phyloP scores from a whole-genome alignment of 2,329 filamentous ascomycete species.

The Stenocarpella maydis region DNA sequence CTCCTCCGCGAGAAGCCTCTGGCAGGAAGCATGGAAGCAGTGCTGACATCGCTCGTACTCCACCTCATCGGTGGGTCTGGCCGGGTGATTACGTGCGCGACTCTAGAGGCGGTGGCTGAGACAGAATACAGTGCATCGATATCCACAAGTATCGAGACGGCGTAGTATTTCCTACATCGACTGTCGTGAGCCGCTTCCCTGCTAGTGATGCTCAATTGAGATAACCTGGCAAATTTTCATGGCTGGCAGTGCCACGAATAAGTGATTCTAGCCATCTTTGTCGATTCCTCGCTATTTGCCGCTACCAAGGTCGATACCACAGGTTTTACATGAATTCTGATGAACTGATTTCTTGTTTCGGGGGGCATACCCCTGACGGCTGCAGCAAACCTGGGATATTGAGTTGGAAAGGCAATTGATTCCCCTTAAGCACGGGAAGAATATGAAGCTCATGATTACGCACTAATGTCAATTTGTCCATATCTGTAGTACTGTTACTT shows the following conservation, averaged over 20 bases:
- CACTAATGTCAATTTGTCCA: too few species aligned
- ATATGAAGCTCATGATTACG: too few species aligned
- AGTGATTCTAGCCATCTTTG: not conserved
- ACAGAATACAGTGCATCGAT: not conserved
- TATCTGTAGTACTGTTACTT: too few species aligned
- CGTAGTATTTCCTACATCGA: not conserved
- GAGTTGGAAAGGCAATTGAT: too few species aligned
- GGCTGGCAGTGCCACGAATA: not conserved
- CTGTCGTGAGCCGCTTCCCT: constrained; percentile 1
- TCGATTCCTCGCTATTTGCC: not conserved
- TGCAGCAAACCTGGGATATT: too few species aligned
- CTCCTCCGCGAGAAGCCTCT: not conserved
- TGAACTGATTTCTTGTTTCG: too few species aligned
- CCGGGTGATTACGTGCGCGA: not conserved
- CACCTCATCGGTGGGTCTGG: not conserved
- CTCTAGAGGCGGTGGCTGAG: not conserved
- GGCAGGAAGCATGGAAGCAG: not conserved
- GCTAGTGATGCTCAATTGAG: not conserved
- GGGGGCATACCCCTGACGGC: too few species aligned
- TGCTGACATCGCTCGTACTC: not conserved
- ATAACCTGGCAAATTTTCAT: not conserved
- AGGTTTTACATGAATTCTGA: too few species aligned
- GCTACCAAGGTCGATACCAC: too few species aligned
- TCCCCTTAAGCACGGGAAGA: too few species aligned
- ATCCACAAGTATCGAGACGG: constrained; percentile 12